A percentile compares a stretch with the other conserved stretches of the same genome.
These are phyloP conservation scores for Ceratobasidium sp. DNA, from an alignment of 1,284 basidiomycete species.

Conservation along the genomic window DNA sequence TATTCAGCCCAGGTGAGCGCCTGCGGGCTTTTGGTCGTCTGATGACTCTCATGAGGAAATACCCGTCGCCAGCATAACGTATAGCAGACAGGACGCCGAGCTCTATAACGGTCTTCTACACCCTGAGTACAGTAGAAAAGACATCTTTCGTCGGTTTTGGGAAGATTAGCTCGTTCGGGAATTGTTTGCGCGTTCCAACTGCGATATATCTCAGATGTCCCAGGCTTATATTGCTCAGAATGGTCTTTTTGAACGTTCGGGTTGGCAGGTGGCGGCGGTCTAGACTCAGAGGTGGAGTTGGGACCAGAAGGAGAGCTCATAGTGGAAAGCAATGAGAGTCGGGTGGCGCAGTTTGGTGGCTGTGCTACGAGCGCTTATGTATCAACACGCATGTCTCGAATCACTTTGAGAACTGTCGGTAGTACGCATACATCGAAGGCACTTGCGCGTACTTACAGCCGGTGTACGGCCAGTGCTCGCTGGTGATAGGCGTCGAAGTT, in stretches of 20 bases:
- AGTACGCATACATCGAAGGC: too few species aligned
- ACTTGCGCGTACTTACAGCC: too few species aligned
- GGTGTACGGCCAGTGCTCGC: too few species aligned
- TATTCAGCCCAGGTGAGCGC: slow-evolving; percentile 32
- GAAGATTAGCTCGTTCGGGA: slow-evolving; percentile 3
- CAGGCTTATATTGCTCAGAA: slow-evolving; percentile 16
- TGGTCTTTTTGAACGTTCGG: slow-evolving; percentile 28
- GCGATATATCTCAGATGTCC: slow-evolving; percentile 31
- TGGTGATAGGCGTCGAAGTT: too few species aligned
- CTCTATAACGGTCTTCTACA: slow-evolving; percentile 24
- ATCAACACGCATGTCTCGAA: too few species aligned
- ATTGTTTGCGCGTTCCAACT: slow-evolving; percentile 29
- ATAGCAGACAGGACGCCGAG: slow-evolving; percentile 35
- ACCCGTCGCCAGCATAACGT: slow-evolving; percentile 32
- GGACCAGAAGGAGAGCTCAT: slow-evolving; percentile 22
- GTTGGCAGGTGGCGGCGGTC: background rate
- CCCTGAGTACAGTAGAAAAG: slow-evolving; percentile 28
- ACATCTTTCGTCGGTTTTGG: slow-evolving; percentile 32
- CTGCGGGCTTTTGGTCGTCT: slow-evolving; percentile 19
- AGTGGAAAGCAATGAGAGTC: background rate
- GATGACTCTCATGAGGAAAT: slow-evolving; percentile 39
- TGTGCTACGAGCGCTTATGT: background rate
- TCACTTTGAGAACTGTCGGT: too few species aligned
- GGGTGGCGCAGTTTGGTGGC: background rate
- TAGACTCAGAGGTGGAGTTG: background rate